Percentiles rank a stretch among this genome's conserved stretches.
Conservation (phyloP, 1,139 yeast genomes). For the Komagataea norvegica region DNA sequence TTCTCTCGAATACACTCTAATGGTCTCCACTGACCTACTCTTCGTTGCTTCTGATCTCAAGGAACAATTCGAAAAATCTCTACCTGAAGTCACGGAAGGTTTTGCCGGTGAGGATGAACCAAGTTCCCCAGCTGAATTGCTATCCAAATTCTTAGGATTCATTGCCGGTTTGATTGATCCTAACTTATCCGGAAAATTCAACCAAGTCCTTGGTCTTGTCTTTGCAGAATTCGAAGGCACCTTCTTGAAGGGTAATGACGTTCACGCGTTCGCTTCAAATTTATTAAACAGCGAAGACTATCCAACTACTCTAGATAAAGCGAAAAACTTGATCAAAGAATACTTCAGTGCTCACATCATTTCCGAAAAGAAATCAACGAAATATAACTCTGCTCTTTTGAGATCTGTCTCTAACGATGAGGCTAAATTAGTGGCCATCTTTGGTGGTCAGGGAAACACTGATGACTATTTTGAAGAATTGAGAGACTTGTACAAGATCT, state of each 20-base stretch:
- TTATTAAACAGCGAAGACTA: constrained; percentile 47
- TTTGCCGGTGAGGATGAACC: constrained; percentile 89
- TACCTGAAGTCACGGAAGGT: constrained; percentile 81
- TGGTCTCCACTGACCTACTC: constrained; percentile 79
- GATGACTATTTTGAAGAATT: constrained; percentile 97
- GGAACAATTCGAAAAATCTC: constrained; percentile 73
- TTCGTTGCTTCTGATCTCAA: constrained; percentile 82
- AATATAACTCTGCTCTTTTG: constrained; percentile 60
- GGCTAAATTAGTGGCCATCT: constrained; percentile 74
- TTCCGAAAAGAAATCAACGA: constrained; percentile 44
- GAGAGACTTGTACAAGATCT: constrained; percentile 74
- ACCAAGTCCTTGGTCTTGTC: constrained; percentile 64
- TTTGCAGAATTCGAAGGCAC: constrained; percentile 80
- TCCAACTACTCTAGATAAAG: constrained; percentile 68
- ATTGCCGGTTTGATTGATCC: constrained; percentile 56
- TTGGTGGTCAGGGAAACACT: constrained; percentile 99
- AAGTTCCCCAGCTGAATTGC: constrained; percentile 78
- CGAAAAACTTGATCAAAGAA: constrained; percentile 69
- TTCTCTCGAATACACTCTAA: constrained; percentile 76
- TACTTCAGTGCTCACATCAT: constrained; percentile 51
- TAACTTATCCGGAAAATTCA: constrained; percentile 52
- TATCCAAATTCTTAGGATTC: constrained; percentile 80
- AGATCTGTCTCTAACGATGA: constrained; percentile 54
- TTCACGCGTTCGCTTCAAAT: constrained; percentile 81
- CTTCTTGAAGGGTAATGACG: constrained; percentile 70